Conservation (phyloP, 1,284 basidiomycete genomes). For the Chalciporus sp. region DNA sequence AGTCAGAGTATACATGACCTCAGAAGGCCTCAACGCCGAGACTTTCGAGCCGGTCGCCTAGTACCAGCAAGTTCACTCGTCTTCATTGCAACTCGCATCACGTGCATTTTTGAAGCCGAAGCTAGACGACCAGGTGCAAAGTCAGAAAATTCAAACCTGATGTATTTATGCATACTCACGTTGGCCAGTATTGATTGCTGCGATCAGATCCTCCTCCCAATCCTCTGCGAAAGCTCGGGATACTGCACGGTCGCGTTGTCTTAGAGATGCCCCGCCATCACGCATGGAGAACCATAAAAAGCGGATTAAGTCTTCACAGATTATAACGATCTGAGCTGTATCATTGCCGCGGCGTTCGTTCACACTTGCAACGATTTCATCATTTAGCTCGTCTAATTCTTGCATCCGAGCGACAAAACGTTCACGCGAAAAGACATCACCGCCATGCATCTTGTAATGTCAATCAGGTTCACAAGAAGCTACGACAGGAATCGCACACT, state of each 20-base stretch:
- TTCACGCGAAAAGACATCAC: slow-evolving; percentile 31
- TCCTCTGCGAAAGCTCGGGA: slow-evolving; percentile 22
- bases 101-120: not conserved
- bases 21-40: not conserved
- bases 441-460: slow-evolving; percentile 28
- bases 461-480: not conserved
- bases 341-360: slow-evolving; percentile 29
- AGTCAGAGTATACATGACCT: too few species aligned
- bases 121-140: not conserved
- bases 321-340: slow-evolving; percentile 35
- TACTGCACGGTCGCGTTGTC: slow-evolving; percentile 15
- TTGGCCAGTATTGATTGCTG: slow-evolving; percentile 21
- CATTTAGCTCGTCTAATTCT: slow-evolving; percentile 15
- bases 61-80: not conserved
- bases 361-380: slow-evolving; percentile 26
- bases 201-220: slow-evolving; percentile 29
- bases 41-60: not conserved
- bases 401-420: slow-evolving; percentile 23
- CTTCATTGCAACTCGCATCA: not conserved
- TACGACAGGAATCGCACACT: not conserved
- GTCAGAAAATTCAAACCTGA: not conserved
- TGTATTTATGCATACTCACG: slow-evolving; percentile 14
- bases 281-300: slow-evolving; percentile 35
- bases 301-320: slow-evolving; percentile 28
- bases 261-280: slow-evolving; percentile 27